phyloP scores from a whole-genome alignment of 2,329 filamentous ascomycete genomes.

The Berkeleyomyces rouxiae region DNA sequence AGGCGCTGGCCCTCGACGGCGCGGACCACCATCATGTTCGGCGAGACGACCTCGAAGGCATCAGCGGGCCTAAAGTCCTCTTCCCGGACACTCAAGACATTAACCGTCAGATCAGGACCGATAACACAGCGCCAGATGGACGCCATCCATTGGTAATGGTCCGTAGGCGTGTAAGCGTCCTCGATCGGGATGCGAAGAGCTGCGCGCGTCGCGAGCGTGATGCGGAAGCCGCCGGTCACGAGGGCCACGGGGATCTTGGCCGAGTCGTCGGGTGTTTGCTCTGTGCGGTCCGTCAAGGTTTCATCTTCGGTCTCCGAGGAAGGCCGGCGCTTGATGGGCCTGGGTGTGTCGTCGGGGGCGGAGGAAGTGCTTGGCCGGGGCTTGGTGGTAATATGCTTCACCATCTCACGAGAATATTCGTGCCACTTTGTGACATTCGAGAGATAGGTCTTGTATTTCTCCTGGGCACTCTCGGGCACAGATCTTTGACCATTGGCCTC shows the following conservation, averaged over 20 bases:
- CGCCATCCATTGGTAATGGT: constrained; percentile 97
- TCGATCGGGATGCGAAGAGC: constrained; percentile 56
- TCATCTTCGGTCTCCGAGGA: neutral
- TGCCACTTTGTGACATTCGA: constrained; percentile 59
- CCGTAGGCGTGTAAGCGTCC: constrained; percentile 63
- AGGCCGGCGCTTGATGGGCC: neutral
- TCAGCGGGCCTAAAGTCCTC: constrained; percentile 24
- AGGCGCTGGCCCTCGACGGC: constrained; percentile 29
- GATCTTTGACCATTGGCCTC: constrained; percentile 8
- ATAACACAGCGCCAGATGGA: constrained; percentile 79
- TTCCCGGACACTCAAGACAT: constrained; percentile 31
- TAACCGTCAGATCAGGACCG: constrained; percentile 64
- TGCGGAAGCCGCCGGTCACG: constrained; percentile 60
- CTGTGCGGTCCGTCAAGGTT: neutral
- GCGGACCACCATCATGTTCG: constrained; percentile 34
- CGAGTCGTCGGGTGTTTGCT: neutral
- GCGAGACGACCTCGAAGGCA: constrained; percentile 23
- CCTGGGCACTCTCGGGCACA: constrained; percentile 3
- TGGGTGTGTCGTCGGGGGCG: constrained; percentile 8
- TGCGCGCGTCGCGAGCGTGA: constrained; percentile 61
- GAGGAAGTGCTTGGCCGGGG: constrained; percentile 13
- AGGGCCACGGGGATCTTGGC: constrained; percentile 39
- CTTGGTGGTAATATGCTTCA: constrained; percentile 28
- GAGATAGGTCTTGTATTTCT: constrained; percentile 41
- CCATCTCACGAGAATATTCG: constrained; percentile 53